Evolutionary conservation across 2,329 filamentous ascomycete genomes (phyloP).

Genomic region (Aspergillus sp.): DNA sequence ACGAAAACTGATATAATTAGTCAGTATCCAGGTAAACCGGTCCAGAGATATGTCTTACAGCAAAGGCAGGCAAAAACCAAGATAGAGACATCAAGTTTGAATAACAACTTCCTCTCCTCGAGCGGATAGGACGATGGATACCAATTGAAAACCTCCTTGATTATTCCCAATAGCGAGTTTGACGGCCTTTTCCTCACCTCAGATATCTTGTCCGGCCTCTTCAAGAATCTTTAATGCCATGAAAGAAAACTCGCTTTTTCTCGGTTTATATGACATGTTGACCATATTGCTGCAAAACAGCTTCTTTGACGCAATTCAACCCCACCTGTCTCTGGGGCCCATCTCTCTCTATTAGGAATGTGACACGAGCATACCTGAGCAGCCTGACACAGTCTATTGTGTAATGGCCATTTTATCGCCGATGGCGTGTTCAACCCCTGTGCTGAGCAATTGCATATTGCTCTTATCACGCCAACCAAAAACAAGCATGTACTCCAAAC

Average conservation of each 20-base stretch:
- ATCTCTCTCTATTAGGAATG: background rate
- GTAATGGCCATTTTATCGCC: background rate
- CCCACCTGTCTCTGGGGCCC: background rate
- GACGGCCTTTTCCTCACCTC: slow-evolving; percentile 4
- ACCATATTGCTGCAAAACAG: slow-evolving; percentile 12
- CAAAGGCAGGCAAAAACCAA: slow-evolving; percentile 32
- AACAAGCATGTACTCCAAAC: background rate
- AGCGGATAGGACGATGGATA: slow-evolving; percentile 31
- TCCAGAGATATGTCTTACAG: slow-evolving; percentile 20
- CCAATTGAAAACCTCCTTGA: slow-evolving; percentile 36
- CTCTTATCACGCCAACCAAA: background rate
- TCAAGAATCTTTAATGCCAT: background rate
- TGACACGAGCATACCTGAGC: no score
- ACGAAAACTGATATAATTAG: slow-evolving; percentile 25
- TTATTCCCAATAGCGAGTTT: slow-evolving; percentile 14
- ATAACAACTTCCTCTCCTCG: slow-evolving; percentile 30
- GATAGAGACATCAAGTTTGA: slow-evolving; percentile 34
- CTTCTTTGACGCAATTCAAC: slow-evolving; percentile 11
- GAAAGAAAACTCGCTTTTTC: no score
- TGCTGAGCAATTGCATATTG: background rate
- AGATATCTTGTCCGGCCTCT: slow-evolving; percentile 15
- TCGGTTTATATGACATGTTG: slow-evolving; percentile 13
- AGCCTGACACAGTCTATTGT: background rate
- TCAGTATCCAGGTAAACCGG: background rate
- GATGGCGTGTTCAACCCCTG: slow-evolving; percentile 24